phyloP scores from a whole-genome alignment of 2,329 filamentous ascomycete species.

The Simplicillium aogashimaense region DNA sequence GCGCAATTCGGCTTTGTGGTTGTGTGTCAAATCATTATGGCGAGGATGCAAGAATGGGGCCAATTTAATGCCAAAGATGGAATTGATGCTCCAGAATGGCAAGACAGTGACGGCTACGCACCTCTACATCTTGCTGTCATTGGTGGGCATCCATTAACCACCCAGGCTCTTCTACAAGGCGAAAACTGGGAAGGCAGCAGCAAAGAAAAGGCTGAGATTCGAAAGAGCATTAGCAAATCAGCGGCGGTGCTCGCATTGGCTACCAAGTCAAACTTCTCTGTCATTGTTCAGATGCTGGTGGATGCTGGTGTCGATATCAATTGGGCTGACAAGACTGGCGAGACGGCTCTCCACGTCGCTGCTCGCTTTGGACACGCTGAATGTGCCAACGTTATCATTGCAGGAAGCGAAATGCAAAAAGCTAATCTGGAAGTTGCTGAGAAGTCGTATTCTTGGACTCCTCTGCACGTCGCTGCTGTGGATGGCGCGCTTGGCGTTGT shows the following conservation, averaged over 20 bases:
- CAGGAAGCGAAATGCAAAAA: conserved; percentile 60
- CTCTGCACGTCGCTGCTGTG: conserved; percentile 86
- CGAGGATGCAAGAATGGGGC: conserved; percentile 79
- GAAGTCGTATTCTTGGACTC: conserved; percentile 85
- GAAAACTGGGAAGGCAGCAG: conserved; percentile 65
- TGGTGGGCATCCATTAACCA: conserved; percentile 81
- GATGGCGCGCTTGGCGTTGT: conserved; percentile 73
- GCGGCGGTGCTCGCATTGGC: conserved; percentile 82
- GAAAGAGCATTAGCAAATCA: conserved; percentile 67
- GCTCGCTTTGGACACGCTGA: conserved; percentile 78
- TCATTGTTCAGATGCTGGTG: conserved; percentile 79
- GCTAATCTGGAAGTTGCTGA: conserved; percentile 70
- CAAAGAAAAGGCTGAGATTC: conserved; percentile 51
- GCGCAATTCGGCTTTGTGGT: conserved; percentile 90
- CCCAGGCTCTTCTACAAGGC: conserved; percentile 66
- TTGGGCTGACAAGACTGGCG: conserved; percentile 80
- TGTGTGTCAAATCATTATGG: conserved; percentile 81
- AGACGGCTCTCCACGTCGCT: conserved; percentile 86
- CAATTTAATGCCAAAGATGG: conserved; percentile 77
- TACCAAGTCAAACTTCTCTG: conserved; percentile 75
- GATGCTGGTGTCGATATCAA: conserved; percentile 89
- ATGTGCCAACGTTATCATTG: conserved; percentile 68
- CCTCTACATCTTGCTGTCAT: conserved; percentile 89
- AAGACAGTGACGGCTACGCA: conserved; percentile 83
- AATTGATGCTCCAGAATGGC: conserved; percentile 82